phyloP scores from a whole-genome alignment of 352 stramenopile species.

The Phytophthora foliorum region DNA sequence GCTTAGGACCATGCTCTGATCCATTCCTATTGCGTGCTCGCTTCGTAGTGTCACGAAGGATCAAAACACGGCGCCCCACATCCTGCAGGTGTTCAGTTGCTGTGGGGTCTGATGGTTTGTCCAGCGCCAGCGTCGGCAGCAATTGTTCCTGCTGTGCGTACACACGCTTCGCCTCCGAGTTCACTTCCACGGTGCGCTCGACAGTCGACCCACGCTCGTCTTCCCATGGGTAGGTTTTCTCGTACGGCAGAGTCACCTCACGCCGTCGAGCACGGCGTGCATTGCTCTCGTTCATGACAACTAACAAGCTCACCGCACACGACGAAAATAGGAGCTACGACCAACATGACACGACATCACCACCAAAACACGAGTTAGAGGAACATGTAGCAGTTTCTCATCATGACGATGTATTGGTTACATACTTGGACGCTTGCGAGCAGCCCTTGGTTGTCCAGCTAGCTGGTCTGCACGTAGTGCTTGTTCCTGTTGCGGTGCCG shows the following conservation, averaged over 20 bases:
- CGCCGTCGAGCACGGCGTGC: slow-evolving; percentile 8
- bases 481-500: slow-evolving; percentile 3
- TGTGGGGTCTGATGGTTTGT: slow-evolving; percentile 48
- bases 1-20: slow-evolving; percentile 12
- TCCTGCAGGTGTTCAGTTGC: slow-evolving; percentile 63
- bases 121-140: slow-evolving; percentile 63
- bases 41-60: slow-evolving; percentile 61
- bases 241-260: slow-evolving; percentile 47
- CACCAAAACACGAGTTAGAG: slow-evolving; percentile 7
- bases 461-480: slow-evolving; percentile 14
- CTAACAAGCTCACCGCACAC: background rate
- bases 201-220: slow-evolving; percentile 50
- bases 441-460: slow-evolving; percentile 15
- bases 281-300: slow-evolving; percentile 25
- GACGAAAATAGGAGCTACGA: slow-evolving; percentile 25
- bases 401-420: slow-evolving; percentile 38
- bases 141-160: slow-evolving; percentile 65
- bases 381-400: slow-evolving; percentile 7
- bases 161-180: slow-evolving; percentile 60
- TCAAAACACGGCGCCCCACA: slow-evolving; percentile 62
- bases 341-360: background rate
- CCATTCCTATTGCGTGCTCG: slow-evolving; percentile 41
- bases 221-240: slow-evolving; percentile 66
- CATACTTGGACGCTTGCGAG: slow-evolving; percentile 30
- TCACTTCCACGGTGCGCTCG: slow-evolving; percentile 65